Evolutionary conservation across 1,139 yeast species (phyloP).

Genomic region (Debaryomycetaceae sp.): DNA sequence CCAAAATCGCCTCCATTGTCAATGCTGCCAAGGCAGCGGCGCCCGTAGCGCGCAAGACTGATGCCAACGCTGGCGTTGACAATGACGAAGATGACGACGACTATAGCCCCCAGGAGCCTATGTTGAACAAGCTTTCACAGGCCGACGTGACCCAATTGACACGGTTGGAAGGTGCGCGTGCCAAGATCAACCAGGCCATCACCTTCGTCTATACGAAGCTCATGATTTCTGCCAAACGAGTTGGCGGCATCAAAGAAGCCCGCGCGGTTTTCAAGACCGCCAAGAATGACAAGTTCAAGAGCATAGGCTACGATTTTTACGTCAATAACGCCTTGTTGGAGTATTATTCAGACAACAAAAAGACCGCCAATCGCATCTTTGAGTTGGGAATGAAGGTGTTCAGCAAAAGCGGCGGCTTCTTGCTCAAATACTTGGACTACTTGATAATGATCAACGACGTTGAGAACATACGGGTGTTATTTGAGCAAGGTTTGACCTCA

Average conservation of each 20-base stretch:
- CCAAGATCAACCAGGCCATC: constrained; percentile 30
- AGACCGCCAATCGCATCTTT: constrained; percentile 72
- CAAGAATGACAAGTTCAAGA: constrained; percentile 42
- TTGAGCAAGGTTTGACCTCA: constrained; percentile 53
- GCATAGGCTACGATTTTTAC: constrained; percentile 69
- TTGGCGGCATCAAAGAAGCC: constrained; percentile 68
- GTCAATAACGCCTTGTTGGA: constrained; percentile 84
- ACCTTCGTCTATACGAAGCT: constrained; percentile 52
- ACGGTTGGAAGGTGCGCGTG: constrained; percentile 17
- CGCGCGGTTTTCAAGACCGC: constrained; percentile 63
- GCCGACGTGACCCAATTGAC: constrained; percentile 24
- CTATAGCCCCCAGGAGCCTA: constrained; percentile 10
- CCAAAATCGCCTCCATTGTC: constrained; percentile 20
- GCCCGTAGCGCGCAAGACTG: constrained; percentile 19
- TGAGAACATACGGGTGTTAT: constrained; percentile 75
- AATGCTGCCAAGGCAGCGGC: constrained; percentile 9
- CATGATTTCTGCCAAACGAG: constrained; percentile 58
- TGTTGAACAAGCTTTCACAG: constrained; percentile 17
- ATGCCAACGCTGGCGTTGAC: constrained; percentile 12
- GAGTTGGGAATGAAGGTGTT: constrained; percentile 73
- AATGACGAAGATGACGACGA: constrained; percentile 13
- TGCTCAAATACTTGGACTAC: constrained; percentile 69
- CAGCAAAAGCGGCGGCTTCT: constrained; percentile 54
- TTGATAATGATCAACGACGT: constrained; percentile 70
- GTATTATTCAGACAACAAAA: constrained; percentile 59